Base-by-base conservation (phyloP, 371 early-diverging fungal species). In the Cokeromyces recurvatus region DNA sequence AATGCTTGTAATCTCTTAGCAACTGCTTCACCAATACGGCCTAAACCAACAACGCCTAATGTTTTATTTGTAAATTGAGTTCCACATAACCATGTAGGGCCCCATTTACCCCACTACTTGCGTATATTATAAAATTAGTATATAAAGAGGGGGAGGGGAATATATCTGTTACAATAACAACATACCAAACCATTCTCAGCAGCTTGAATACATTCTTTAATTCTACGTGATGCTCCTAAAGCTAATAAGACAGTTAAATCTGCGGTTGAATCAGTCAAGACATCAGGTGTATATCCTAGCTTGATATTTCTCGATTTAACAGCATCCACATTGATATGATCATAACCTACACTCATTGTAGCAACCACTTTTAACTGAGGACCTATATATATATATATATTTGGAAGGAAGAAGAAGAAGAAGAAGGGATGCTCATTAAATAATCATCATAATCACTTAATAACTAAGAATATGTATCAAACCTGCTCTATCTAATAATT, bases 251-350 rank as follows among this genome's bases (percentile, higher is more conserved):
- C 74, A 0, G 90, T 85, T 2, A 91, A 64, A 36, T 93, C 94
- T 7, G 94, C 95, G 1, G 87, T 86, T 0, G 92, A 91, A 53
- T 91, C 92, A 0, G 93, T 94, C 39, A 93, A 68, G 1, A 92
- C 92, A 50, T 85, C 88, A n/a, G 93, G 91, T 0, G 94, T 93
- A 53, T 86, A 75, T 5, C 93, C 93, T 9, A 94, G 53, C n/a
- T 53, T 47, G 36, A 90, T 60, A 5, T 70, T 67, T 23, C 74
- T 73, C 11, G 58, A 39, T 16, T 73, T 63, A 12, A 79, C 54
- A 3, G 68, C 76, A 2, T 53, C 48, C 0, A 81, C 48, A 57
- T 85, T 82, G 31, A 92, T 79, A 61, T 92, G 94, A 49, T 92
- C 92, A 59, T 82, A 89, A 4, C 94, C 94, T 14, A 91, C 92